These are phyloP conservation scores for Curvularia hawaiiensis DNA, from an alignment of 2,329 filamentous ascomycete species.

Conservation along the genomic window DNA sequence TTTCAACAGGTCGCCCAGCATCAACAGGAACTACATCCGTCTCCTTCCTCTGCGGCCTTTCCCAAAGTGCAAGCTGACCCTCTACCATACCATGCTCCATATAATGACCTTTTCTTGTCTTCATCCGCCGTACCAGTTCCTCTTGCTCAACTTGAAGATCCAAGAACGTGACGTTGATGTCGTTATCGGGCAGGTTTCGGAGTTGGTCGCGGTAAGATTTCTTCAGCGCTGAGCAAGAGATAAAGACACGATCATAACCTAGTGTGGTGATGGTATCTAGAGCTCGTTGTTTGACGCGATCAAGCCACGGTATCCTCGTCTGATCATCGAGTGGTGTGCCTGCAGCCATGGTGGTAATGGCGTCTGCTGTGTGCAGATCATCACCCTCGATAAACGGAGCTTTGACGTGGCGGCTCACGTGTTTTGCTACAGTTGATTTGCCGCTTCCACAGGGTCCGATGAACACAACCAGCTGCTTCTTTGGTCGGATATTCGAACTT, in stretches of 20 bases:
- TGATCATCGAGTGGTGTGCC: constrained; percentile 31
- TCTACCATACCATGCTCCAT: constrained; percentile 47
- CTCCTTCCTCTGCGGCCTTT: constrained; percentile 37
- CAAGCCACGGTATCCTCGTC: neutral
- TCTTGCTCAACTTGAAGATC: constrained; percentile 44
- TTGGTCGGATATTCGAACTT: neutral
- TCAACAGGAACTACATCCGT: constrained; percentile 45
- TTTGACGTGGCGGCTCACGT: constrained; percentile 35
- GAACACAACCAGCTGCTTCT: constrained; percentile 41
- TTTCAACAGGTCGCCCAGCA: constrained; percentile 12
- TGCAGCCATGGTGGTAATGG: constrained; percentile 43
- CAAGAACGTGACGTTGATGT: constrained; percentile 40
- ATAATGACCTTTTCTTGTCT: constrained; percentile 42
- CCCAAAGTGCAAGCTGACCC: constrained; percentile 42
- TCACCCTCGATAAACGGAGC: constrained; percentile 52
- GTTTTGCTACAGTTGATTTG: constrained; percentile 47
- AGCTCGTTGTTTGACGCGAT: constrained; percentile 3
- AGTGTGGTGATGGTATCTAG: neutral
- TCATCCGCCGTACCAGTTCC: constrained; percentile 35
- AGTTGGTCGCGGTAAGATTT: constrained; percentile 43
- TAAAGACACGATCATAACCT: neutral
- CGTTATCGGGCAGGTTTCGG: constrained; percentile 22
- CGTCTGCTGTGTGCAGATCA: constrained; percentile 41
- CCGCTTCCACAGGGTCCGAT: constrained; percentile 52
- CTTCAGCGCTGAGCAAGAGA: constrained; percentile 51